Evolutionary conservation across 768 basidiomycete species (phyloP).

Genomic region (Lactarius sanguifluus): DNA sequence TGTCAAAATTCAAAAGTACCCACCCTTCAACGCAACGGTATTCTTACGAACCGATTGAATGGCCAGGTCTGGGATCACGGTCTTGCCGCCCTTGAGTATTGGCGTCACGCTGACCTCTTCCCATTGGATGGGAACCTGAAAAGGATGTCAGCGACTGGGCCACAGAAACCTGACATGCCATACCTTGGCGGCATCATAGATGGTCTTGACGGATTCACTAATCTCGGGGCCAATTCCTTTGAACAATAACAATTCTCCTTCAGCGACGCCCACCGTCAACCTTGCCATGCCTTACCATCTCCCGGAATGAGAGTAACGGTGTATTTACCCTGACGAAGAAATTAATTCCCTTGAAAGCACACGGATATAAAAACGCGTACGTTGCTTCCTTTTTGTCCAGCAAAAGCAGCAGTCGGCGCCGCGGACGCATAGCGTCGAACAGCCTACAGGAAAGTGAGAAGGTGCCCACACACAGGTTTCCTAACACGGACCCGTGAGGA

Average conservation of each 20-base stretch:
- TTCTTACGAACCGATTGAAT: conserved; percentile 93
- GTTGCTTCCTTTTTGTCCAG: conserved; percentile 84
- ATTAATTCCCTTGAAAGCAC: conserved; percentile 7
- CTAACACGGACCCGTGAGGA: conserved; percentile 46
- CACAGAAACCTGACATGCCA: conserved; percentile 22
- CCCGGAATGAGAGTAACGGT: conserved; percentile 95
- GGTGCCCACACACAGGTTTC: not conserved
- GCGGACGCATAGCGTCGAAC: conserved; percentile 67
- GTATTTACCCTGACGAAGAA: conserved; percentile 78
- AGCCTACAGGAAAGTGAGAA: conserved; percentile 40
- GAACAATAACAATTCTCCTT: conserved; percentile 18
- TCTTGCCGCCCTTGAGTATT: conserved; percentile 91
- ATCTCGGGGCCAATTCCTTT: conserved; percentile 98
- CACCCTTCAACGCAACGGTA: conserved; percentile 96
- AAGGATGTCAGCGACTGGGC: conserved; percentile 5
- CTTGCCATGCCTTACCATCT: conserved; percentile 62
- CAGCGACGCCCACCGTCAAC: conserved; percentile 22
- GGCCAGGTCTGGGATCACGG: conserved; percentile 90
- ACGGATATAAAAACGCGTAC: conserved; percentile 48
- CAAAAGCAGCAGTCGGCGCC: conserved; percentile 84
- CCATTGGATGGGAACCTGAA: conserved; percentile 96
- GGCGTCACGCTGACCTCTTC: conserved; percentile 98
- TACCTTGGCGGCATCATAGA: conserved; percentile 87
- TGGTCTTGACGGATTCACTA: conserved; percentile 90
- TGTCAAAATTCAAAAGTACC: conserved; percentile 27